Percentiles rank a stretch among this genome's conserved stretches.
phyloP scores from a whole-genome alignment of 106 monocot species.

The Acorus gramineus region DNA sequence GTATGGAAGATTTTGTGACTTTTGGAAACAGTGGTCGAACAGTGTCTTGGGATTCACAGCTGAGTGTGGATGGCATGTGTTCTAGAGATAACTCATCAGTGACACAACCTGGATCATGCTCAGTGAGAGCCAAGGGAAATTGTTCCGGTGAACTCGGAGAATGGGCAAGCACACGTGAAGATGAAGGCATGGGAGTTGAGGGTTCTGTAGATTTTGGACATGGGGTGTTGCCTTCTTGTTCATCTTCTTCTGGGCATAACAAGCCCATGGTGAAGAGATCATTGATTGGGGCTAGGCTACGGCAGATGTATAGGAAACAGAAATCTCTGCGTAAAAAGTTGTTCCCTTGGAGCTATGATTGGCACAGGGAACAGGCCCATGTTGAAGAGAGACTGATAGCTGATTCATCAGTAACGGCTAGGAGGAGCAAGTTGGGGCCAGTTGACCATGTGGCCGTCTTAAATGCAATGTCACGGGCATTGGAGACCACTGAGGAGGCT shows the following conservation, averaged over 20 bases:
- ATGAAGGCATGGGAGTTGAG: conserved; percentile 21
- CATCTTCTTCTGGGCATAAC: conserved; percentile 14
- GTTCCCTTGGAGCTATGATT: conserved; percentile 91
- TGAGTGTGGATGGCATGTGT: conserved; percentile 7
- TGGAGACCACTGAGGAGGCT: conserved; percentile 71
- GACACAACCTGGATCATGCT: conserved; percentile 16
- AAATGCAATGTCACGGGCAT: conserved; percentile 68
- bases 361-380: conserved; percentile 66
- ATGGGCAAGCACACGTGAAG: conserved; percentile 17
- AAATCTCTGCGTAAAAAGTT: conserved; percentile 76
- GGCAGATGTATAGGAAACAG: conserved; percentile 58
- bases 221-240: conserved; percentile 28
- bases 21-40: not conserved
- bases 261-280: conserved; percentile 32
- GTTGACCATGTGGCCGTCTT: conserved; percentile 82
- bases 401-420: conserved; percentile 25
- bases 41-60: conserved; percentile 14
- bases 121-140: conserved; percentile 16
- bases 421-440: conserved; percentile 75
- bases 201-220: conserved; percentile 13
- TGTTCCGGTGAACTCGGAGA: conserved; percentile 16
- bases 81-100: conserved; percentile 11
- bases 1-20: conserved; percentile 36
- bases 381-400: conserved; percentile 23
- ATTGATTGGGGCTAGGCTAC: conserved; percentile 45